Conservation (phyloP, 257 asterid species). For the Penstemon davidsonii region DNA sequence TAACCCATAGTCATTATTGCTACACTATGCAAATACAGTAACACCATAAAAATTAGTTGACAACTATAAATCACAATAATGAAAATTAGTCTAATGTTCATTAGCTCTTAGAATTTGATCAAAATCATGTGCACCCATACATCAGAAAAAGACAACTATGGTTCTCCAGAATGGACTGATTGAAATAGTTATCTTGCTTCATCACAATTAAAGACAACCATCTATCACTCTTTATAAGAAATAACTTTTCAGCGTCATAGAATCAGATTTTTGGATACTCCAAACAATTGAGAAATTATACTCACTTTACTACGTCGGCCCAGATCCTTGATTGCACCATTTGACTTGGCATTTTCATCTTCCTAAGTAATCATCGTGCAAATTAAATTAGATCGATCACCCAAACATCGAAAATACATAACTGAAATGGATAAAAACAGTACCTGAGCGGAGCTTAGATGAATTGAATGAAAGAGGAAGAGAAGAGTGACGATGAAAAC, state of each 20-base stretch:
- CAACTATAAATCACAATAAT: background rate
- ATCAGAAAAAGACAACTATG: background rate
- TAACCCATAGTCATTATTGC: background rate
- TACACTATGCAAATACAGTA: background rate
- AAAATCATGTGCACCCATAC: background rate
- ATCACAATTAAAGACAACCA: no score
- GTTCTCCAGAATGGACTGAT: background rate
- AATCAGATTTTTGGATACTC: no score
- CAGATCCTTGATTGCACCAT: slow-evolving; percentile 47
- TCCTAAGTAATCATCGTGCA: slow-evolving; percentile 36
- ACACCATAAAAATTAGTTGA: background rate
- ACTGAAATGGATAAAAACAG: background rate
- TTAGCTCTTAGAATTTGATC: background rate
- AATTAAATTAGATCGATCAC: slow-evolving; percentile 13
- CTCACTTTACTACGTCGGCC: slow-evolving; percentile 76
- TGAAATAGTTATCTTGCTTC: background rate
- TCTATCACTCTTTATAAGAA: background rate
- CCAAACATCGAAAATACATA: background rate
- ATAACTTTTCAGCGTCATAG: background rate
- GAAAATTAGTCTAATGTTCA: background rate
- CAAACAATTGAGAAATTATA: slow-evolving; percentile 20
- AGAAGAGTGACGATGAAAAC: slow-evolving; percentile 26
- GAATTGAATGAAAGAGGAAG: slow-evolving; percentile 12
- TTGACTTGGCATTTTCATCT: slow-evolving; percentile 41
- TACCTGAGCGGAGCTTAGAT: slow-evolving; percentile 39